Evolutionary conservation across 352 stramenopile species (phyloP), one percentile per base, ranked within the genome.

Genomic region (Phytopythium montanum): DNA sequence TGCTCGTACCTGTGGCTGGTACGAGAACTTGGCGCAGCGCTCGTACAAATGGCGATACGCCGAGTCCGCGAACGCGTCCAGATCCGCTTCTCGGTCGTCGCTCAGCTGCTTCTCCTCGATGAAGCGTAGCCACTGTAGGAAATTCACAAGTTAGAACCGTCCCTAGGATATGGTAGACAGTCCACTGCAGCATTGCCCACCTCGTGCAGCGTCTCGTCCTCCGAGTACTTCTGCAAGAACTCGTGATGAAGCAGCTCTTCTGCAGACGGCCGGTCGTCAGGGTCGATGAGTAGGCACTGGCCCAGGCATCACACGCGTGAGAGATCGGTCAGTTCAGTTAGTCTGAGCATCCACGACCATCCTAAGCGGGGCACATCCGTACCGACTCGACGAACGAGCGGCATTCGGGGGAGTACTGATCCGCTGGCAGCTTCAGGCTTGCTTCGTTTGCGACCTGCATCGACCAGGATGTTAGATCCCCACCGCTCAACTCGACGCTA

Each of bases 31-130:
- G 10, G 88, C 78, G 26, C 72, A 87, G 29, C 79, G 76, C 55
- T 92, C 76, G 60, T 92, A 90, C 54, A 92, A 79, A 52, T 92
- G 82, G 18, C 78, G 75, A 72, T 92, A 88, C 16, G 90, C 84
- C 39, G 81, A 81, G n/a, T 93, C 84, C 26, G 76, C 69, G 7
- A 93, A 65, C 36, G 79, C 73, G 54, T 89, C 72, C 31, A 93
- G 56, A n/a, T 93, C 84, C 44, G 45, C 64, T 16, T 53, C 56
- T 23, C 70, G 62, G 45, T 93, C 76, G 69, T 93, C 81, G 46
- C 78, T 88, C 16, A 91, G 66, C 18, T 77, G 52, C 21, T 59
- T 66, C 48, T 70, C 60, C 33, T 90, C 75, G 36, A 91, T 79
- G 51, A 92, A 94, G 26, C 48, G 61, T 23, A 60, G 61, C 82